Evolutionary conservation across 352 stramenopile species (phyloP), one percentile per base, ranked within the genome.

Genomic region (Globisporangium sylvaticum): DNA sequence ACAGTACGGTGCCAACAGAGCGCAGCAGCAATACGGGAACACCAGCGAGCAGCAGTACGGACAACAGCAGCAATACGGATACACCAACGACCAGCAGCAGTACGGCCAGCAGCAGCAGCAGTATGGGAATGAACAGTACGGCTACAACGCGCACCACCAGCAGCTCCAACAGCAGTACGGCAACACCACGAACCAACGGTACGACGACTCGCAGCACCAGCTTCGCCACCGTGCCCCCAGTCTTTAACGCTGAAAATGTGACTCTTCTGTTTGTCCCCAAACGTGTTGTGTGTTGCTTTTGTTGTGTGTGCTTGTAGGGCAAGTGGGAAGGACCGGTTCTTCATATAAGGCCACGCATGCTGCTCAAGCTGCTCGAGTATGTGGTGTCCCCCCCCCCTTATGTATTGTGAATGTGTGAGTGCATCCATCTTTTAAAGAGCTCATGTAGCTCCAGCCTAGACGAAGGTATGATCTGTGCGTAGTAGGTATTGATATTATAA

Each of bases 1-100:
- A 25, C 57, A 60, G 7, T 48, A 62, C 44, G 24, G n/a, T 12
- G 31, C 2, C 34, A 32, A 18, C 55, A 60, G 24, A 25, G 15
- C 37, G 37, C 53, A 57, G 22, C 67, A 76, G 55, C 75, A 83
- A 57, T 74, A 71, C 24, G 58, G 56, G 7, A 72, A 73, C 29
- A 54, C 22, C 22, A 61, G 50, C 34, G 34, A 69, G 57, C 62
- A 76, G 64, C 50, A 67, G 15, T 37, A 37, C 10, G 31, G 24
- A 37, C 39, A 71, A 32, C 62, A 54, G 32, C 60, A 65, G 24
- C 64, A 58, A 25, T 57, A 64, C 14, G 32, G 64, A 18, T 76
- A 57, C 46, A 71, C 15, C 68, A 79, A 74, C 56, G 58, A 80
- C 55, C 58, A 62, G n/a, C 64, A 64, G 46, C 56, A 58, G 29